Percentiles rank a stretch among this genome's conserved stretches.
These are phyloP conservation scores for Skeletonema menzelii DNA, from an alignment of 108 stramenopile genomes.

Conservation along the genomic window DNA sequence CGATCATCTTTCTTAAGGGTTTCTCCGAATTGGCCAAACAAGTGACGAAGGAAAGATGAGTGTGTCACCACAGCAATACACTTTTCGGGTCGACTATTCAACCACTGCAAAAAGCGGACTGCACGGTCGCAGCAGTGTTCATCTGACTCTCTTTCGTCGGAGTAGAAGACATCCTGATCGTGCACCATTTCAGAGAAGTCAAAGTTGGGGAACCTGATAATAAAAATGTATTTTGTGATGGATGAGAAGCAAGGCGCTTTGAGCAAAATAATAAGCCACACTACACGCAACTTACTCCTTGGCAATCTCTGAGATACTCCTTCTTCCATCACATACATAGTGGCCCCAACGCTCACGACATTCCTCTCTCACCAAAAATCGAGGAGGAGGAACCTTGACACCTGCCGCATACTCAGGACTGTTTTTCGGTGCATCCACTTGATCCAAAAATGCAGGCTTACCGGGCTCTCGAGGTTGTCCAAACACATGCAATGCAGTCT, in stretches of 20 bases:
- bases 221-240: background rate
- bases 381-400: background rate
- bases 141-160: slow-evolving; percentile 34
- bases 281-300: slow-evolving; percentile 13
- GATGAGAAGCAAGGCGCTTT: background rate
- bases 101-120: slow-evolving; percentile 36
- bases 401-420: background rate
- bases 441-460: slow-evolving; percentile 14
- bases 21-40: slow-evolving; percentile 47
- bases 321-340: slow-evolving; percentile 68
- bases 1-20: slow-evolving; percentile 17
- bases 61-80: slow-evolving; percentile 56
- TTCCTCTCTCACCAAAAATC: slow-evolving; percentile 30
- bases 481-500: slow-evolving; percentile 59
- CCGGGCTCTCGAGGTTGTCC: slow-evolving; percentile 14
- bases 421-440: slow-evolving; percentile 5
- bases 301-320: slow-evolving; percentile 45
- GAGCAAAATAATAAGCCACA: background rate
- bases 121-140: slow-evolving; percentile 26
- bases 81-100: slow-evolving; percentile 33
- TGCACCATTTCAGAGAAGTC: slow-evolving; percentile 35
- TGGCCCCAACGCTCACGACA: slow-evolving; percentile 70
- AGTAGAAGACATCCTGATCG: slow-evolving; percentile 46
- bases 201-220: slow-evolving; percentile 17
- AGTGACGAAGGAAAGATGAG: slow-evolving; percentile 40